Conservation (phyloP, 2,329 filamentous ascomycete species). For the Fusarium oxysporum region DNA sequence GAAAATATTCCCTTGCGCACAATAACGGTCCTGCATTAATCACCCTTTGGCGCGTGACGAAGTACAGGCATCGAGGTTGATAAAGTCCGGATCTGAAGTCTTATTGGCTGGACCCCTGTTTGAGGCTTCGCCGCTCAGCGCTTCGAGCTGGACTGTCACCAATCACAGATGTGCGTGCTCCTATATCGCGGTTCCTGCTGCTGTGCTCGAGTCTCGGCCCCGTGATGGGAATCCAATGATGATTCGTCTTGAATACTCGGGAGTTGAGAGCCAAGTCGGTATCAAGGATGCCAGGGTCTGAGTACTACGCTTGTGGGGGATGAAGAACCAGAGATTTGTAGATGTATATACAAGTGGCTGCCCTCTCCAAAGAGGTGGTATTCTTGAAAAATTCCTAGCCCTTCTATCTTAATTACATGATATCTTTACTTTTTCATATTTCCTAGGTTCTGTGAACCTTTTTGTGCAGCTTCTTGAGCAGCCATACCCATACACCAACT, state of each 20-base stretch:
- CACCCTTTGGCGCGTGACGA: slow-evolving; percentile 44
- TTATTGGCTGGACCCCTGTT: slow-evolving; percentile 46
- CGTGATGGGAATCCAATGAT: slow-evolving; percentile 36
- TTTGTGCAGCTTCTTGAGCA: slow-evolving; percentile 2
- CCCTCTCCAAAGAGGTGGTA: slow-evolving; percentile 22
- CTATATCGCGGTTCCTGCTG: slow-evolving; percentile 26
- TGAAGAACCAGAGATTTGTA: slow-evolving; percentile 7
- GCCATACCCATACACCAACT: slow-evolving; percentile 10
- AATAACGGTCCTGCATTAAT: slow-evolving; percentile 41
- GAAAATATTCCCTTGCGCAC: slow-evolving; percentile 13
- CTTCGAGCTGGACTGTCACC: slow-evolving; percentile 44
- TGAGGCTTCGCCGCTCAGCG: slow-evolving; percentile 42
- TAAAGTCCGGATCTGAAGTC: background rate
- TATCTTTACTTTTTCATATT: slow-evolving; percentile 17
- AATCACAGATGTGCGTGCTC: slow-evolving; percentile 41
- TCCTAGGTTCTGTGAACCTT: slow-evolving; percentile 39
- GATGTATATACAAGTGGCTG: slow-evolving; percentile 44
- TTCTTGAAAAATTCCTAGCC: background rate
- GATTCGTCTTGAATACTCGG: slow-evolving; percentile 23
- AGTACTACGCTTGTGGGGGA: slow-evolving; percentile 32
- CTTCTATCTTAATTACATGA: slow-evolving; percentile 11
- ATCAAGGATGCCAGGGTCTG: slow-evolving; percentile 21
- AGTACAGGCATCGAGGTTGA: slow-evolving; percentile 22
- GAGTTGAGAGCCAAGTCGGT: slow-evolving; percentile 30
- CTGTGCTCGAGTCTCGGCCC: slow-evolving; percentile 35